Percentiles rank a stretch among this genome's conserved stretches.
These are phyloP conservation scores for Diaporthe australafricana DNA, from an alignment of 2,329 filamentous ascomycete genomes.

Conservation along the genomic window DNA sequence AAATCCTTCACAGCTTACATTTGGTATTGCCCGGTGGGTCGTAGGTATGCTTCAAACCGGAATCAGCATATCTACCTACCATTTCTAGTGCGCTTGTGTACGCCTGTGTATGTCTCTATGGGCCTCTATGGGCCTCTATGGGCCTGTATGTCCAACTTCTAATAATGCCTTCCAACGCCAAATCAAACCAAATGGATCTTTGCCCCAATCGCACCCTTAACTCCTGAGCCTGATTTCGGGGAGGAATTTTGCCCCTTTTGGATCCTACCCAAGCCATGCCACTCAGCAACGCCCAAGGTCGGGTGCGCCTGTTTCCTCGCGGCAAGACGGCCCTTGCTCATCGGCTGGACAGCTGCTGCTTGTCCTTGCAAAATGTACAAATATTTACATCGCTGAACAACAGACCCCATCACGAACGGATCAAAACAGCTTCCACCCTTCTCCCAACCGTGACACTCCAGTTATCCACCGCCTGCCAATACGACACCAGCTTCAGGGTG, in stretches of 20 bases:
- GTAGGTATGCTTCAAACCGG: neutral
- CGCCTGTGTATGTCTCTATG: too few relatives aligned
- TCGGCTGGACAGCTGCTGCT: neutral
- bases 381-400: neutral
- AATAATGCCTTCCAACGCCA: constrained; percentile 5
- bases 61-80: neutral
- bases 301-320: neutral
- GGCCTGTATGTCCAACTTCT: neutral
- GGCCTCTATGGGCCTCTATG: neutral
- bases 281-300: neutral
- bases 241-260: neutral
- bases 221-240: neutral
- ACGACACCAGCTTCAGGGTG: constrained; percentile 49
- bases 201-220: neutral
- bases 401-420: constrained; percentile 23
- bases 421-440: constrained; percentile 49
- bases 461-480: constrained; percentile 51
- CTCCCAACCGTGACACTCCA: constrained; percentile 53
- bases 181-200: neutral
- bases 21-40: neutral
- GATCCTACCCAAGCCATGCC: neutral
- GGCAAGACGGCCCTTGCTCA: neutral
- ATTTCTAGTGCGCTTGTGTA: too few relatives aligned
- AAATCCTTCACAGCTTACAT: neutral
- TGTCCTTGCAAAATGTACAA: neutral